These are phyloP conservation scores for Glutinoglossum americanum DNA, from an alignment of 495 filamentous ascomycete species.

Conservation along the genomic window DNA sequence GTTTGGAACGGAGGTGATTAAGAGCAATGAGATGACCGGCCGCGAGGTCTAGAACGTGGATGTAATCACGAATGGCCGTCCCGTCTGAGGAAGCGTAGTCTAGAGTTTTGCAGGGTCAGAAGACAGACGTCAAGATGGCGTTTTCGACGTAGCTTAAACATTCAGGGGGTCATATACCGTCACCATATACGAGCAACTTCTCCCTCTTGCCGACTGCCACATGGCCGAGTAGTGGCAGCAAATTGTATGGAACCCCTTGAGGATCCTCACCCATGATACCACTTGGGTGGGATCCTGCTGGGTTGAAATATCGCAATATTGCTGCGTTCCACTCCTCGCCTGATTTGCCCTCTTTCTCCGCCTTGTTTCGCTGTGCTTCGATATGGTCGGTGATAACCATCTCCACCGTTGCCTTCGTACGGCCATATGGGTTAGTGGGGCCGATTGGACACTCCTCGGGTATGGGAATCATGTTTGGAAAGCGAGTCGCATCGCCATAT, in stretches of 20 bases:
- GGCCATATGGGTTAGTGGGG: conserved; percentile 92
- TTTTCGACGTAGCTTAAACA: not conserved
- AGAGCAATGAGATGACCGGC: conserved; percentile 78
- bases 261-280: conserved; percentile 98
- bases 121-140: not conserved
- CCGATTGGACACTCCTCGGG: conserved; percentile 90
- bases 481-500: conserved; percentile 91
- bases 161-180: conserved; percentile 33
- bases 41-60: conserved; percentile 78
- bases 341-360: conserved; percentile 54
- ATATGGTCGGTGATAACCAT: conserved; percentile 76
- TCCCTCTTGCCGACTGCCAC: conserved; percentile 88
- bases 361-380: conserved; percentile 66
- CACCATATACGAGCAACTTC: conserved; percentile 84
- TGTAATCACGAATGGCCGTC: conserved; percentile 56
- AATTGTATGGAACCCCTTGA: conserved; percentile 85
- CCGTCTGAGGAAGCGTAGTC: conserved; percentile 81
- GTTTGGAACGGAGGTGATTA: conserved; percentile 70
- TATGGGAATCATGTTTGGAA: conserved; percentile 96
- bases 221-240: conserved; percentile 82
- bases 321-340: conserved; percentile 81
- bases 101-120: conserved; percentile 15
- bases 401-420: conserved; percentile 85
- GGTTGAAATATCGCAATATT: conserved; percentile 93
- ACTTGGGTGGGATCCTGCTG: conserved; percentile 79